These are phyloP conservation scores for Fraxinus paxiana DNA, from an alignment of 305 asterid species.

Conservation along the genomic window DNA sequence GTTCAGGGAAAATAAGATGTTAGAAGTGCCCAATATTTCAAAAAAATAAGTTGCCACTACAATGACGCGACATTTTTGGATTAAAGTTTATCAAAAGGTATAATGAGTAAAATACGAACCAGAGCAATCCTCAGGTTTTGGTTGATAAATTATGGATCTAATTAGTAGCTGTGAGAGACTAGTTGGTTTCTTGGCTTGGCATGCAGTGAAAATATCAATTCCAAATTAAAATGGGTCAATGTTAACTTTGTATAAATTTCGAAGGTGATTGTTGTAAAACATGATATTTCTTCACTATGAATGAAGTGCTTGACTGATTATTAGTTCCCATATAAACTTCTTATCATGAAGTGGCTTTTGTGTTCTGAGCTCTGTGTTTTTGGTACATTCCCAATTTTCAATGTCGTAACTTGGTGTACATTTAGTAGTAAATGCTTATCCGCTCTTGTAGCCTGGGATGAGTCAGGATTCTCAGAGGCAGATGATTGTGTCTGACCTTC, in stretches of 20 bases:
- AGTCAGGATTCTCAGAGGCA: constrained; percentile 70
- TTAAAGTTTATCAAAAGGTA: background rate
- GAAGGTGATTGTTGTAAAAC: background rate
- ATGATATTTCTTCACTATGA: background rate
- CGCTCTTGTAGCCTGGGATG: constrained; percentile 54
- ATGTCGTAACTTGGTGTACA: constrained; percentile 21
- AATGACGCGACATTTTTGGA: background rate
- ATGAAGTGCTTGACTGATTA: background rate
- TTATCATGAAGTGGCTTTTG: background rate
- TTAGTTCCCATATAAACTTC: background rate
- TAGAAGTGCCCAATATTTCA: background rate
- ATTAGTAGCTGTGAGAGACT: background rate
- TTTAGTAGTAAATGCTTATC: constrained; percentile 24
- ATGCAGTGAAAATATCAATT: background rate
- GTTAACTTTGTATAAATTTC: background rate
- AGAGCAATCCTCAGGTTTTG: background rate
- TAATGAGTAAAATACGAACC: background rate
- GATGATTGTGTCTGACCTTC: constrained; percentile 58
- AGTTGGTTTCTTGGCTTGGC: background rate
- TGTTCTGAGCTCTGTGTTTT: background rate
- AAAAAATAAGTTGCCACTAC: background rate
- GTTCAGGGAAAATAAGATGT: background rate
- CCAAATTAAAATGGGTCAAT: background rate
- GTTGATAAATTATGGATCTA: background rate
- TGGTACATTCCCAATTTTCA: constrained; percentile 9